Percentiles rank a stretch among this genome's conserved stretches.
phyloP scores from a whole-genome alignment of 192 early-diverging fungal genomes.

The Entomortierella chlamydospora region DNA sequence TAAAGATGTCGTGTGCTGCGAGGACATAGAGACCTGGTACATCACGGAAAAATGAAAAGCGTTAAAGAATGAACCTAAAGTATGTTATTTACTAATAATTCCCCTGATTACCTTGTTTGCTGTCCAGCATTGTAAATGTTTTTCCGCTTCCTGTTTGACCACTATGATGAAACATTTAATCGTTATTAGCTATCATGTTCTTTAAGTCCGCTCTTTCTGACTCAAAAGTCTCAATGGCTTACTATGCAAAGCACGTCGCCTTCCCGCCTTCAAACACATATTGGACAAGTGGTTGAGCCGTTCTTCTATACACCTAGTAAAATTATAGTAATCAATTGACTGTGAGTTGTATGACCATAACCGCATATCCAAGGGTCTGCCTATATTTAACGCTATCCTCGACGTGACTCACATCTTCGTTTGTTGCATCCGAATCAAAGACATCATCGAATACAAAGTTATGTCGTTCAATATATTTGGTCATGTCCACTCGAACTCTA shows the following conservation, averaged over 20 bases:
- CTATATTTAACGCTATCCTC: background rate
- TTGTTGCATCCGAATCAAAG: conserved; percentile 83
- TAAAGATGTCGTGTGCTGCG: conserved; percentile 94
- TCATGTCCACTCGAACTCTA: conserved; percentile 94
- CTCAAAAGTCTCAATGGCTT: conserved; percentile 58
- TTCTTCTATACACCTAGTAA: conserved; percentile 80
- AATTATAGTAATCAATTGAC: too few relatives aligned
- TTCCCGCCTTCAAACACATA: conserved; percentile 96
- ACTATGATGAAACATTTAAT: conserved; percentile 31
- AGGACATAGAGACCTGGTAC: conserved; percentile 82
- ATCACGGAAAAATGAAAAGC: background rate
- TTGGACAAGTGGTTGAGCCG: conserved; percentile 93
- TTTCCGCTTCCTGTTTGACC: conserved; percentile 98
- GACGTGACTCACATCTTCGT: conserved; percentile 70
- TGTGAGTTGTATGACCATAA: too few relatives aligned
- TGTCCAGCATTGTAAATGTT: conserved; percentile 97
- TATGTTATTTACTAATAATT: too few relatives aligned
- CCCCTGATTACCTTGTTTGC: conserved; percentile 63
- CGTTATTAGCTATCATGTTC: background rate
- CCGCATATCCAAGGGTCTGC: too few relatives aligned
- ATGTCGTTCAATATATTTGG: conserved; percentile 94
- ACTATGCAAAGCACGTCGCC: conserved; percentile 99
- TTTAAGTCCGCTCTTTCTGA: too few relatives aligned
- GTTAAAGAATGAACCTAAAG: too few relatives aligned
- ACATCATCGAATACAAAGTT: conserved; percentile 97